Evolutionary conservation across 2,329 filamentous ascomycete species (phyloP).

Genomic region (Colletotrichum lentis): DNA sequence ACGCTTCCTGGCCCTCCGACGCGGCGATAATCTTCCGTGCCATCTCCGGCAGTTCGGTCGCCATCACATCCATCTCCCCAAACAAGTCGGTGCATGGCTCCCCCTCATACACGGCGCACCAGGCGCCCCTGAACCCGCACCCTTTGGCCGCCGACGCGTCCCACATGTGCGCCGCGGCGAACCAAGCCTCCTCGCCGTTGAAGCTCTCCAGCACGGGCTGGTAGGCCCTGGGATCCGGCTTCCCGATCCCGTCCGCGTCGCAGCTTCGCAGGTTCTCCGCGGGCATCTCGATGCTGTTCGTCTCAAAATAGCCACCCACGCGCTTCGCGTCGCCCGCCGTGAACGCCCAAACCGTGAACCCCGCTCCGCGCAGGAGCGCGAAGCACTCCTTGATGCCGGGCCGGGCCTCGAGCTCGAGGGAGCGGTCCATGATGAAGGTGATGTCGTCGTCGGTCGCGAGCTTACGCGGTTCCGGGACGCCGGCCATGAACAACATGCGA

Average conservation of each 20-base stretch:
- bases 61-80: slow-evolving; percentile 60
- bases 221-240: slow-evolving; percentile 60
- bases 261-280: slow-evolving; percentile 61
- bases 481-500: slow-evolving; percentile 55
- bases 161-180: slow-evolving; percentile 68
- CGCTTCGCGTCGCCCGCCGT: slow-evolving; percentile 60
- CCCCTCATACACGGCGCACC: slow-evolving; percentile 61
- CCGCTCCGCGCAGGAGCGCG: slow-evolving; percentile 51
- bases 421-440: slow-evolving; percentile 50
- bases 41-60: slow-evolving; percentile 57
- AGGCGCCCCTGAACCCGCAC: slow-evolving; percentile 62
- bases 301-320: slow-evolving; percentile 62
- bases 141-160: slow-evolving; percentile 62
- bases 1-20: slow-evolving; percentile 27
- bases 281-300: slow-evolving; percentile 58
- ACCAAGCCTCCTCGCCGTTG: slow-evolving; percentile 56
- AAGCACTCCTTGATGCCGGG: slow-evolving; percentile 54
- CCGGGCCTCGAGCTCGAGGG: slow-evolving; percentile 48
- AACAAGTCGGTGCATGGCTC: slow-evolving; percentile 61
- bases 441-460: slow-evolving; percentile 55
- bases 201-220: slow-evolving; percentile 53
- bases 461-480: slow-evolving; percentile 52
- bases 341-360: slow-evolving; percentile 63
- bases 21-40: slow-evolving; percentile 51
- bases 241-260: slow-evolving; percentile 57